Evolutionary conservation across 305 asterid genomes (phyloP), one percentile per base, ranked within the genome.

Genomic region (Lippia alba): DNA sequence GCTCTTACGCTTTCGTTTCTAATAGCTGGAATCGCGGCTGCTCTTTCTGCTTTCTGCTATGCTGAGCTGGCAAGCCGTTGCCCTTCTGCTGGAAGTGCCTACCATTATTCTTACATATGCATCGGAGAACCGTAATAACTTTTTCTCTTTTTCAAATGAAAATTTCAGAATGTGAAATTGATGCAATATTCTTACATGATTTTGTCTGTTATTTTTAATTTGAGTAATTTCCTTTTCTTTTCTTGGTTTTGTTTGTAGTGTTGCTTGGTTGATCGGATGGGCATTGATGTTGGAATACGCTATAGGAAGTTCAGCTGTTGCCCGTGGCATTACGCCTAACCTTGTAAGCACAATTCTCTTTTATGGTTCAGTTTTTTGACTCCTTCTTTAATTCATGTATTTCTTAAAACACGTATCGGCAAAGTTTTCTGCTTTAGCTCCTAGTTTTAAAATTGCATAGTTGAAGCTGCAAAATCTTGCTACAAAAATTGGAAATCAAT

Each of bases 81-180:
- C 66, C 97, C 98, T 11, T 94, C 97, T 5, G 98, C 98, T 82
- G 98, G 98, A 61, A 93, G 98, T 82, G 97, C 98, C 72, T 93
- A 93, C 81, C 98, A 93, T 81, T 94, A 94, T 75, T 84, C 98
- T 19, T 94, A 94, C 85, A 91, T 94, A 72, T 94, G 97, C 46
- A 78, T 91, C 14, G 98, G 98, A 75, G 98, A 94, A 85, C 91
- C 90, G 98, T 93, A 89, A 81, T 70, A 15, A 49, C 30, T 34
- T 36, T 49, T 32, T 51, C 30, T 51, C 30, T 17, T 7, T 12
- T 61, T 54, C 8, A 20, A 45, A 10, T 6, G 10, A 12, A 36
- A 36, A 36, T 3, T 4, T 9, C 41, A 4, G 1, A 60, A 30
- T 0, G 14, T 1, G 33, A 17, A 34, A 12, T 61, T 24, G 44